phyloP scores from a whole-genome alignment of 768 basidiomycete genomes.

The Mycena olivaceomarginata region DNA sequence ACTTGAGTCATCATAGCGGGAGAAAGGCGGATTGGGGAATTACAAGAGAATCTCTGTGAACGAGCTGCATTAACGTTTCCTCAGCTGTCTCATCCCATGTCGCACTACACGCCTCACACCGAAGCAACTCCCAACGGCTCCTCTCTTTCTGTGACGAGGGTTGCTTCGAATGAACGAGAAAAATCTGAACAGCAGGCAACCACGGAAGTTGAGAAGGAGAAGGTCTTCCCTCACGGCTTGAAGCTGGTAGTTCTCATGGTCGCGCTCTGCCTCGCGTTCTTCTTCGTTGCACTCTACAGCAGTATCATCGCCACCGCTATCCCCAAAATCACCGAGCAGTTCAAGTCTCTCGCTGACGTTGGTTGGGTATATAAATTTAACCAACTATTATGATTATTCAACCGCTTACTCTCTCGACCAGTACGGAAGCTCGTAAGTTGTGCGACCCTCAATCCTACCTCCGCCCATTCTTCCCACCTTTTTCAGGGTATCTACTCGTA shows the following conservation, averaged over 20 bases:
- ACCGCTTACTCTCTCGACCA: neutral
- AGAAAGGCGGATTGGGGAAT: too few species aligned
- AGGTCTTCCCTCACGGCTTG: slow-evolving; percentile 25
- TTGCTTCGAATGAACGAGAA: too few species aligned
- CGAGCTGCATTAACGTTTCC: too few species aligned
- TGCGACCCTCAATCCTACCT: neutral
- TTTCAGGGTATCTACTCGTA: slow-evolving; percentile 29
- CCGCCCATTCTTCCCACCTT: neutral
- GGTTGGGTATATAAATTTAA: slow-evolving; percentile 22
- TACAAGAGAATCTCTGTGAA: too few species aligned
- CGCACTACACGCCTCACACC: too few species aligned
- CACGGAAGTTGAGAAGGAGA: neutral
- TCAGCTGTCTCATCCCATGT: too few species aligned
- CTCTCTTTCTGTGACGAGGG: too few species aligned
- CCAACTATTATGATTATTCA: neutral
- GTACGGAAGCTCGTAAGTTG: slow-evolving; percentile 39
- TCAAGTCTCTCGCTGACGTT: slow-evolving; percentile 53
- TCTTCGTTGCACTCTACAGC: slow-evolving; percentile 32
- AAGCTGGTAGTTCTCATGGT: slow-evolving; percentile 20
- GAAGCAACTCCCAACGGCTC: too few species aligned
- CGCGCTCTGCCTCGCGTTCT: slow-evolving; percentile 38
- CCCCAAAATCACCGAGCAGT: slow-evolving; percentile 47
- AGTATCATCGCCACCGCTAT: slow-evolving; percentile 43
- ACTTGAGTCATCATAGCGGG: too few species aligned
- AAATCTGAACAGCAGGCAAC: too few species aligned